Evolutionary conservation across 225 moss, liverwort and hornwort genomes (phyloP), one percentile per base, ranked within the genome.

Genomic region (Takakia lepidozioides): DNA sequence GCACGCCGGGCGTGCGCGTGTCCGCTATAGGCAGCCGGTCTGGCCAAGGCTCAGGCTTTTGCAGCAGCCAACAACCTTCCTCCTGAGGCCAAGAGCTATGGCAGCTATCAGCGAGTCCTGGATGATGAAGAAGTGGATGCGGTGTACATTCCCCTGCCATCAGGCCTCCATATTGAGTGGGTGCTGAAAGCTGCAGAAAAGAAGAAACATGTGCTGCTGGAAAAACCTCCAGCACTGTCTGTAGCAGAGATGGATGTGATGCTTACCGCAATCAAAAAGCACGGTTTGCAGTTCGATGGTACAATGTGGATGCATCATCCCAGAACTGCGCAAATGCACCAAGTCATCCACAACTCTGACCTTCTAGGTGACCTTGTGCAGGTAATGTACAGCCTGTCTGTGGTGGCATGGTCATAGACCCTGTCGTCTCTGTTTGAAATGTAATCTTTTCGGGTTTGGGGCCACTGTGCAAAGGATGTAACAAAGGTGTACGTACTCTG

Each of bases 231-330:
- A 38, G 59, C 81, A 10, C 18, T 9, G 17, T 62, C 52, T n/a
- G 62, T 81, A 28, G 56, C 69, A 37, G 81, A 76, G 21, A 30
- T 81, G 22, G 81, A 81, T 2, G 19, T 18, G 9, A 10, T 76
- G 24, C 45, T 76, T 1, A 40, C 32, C 7, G 59, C 48, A 0
- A 13, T 75, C 3, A 56, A 72, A 2, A 11, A 19, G 13, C 54
- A 63, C 22, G 16, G 34, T 9, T 20, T 81, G 57, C 76, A 81
- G 29, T 68, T 73, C 19, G 81, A 81, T 21, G 75, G 72, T 24
- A 81, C 81, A 2, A 81, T 81, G 81, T 81, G 66, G 3, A 38
- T 63, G 76, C 81, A 81, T 29, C 81, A 81, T 54, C 81, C 81
- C 19, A 55, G 81, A 21, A 24, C 21, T 2, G 62, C 41, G 2